These are phyloP conservation scores for Tetrapyrgos nigripes DNA, from an alignment of 1,284 basidiomycete genomes.

Conservation along the genomic window DNA sequence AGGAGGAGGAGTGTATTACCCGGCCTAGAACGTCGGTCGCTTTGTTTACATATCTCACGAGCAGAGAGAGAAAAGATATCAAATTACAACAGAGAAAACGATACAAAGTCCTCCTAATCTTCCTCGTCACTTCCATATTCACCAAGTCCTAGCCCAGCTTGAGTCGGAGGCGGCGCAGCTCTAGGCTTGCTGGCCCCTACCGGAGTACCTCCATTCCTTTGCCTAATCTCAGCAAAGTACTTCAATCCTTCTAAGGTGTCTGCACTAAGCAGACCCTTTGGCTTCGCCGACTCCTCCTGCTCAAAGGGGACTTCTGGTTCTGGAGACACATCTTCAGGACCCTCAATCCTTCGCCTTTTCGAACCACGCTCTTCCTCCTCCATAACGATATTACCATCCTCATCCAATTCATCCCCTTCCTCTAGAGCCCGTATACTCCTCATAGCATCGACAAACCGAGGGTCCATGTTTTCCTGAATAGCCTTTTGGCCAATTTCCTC, in stretches of 20 bases:
- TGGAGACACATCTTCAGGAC: constrained; percentile 26
- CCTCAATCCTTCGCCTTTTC: constrained; percentile 48
- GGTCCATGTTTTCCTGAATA: constrained; percentile 84
- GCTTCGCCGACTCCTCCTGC: constrained; percentile 33
- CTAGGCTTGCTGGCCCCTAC: constrained; percentile 24
- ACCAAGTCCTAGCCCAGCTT: constrained; percentile 59
- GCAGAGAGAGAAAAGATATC: too few species aligned
- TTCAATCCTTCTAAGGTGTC: constrained; percentile 87
- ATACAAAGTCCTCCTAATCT: constrained; percentile 37
- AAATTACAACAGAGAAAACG: neutral
- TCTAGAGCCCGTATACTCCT: constrained; percentile 83
- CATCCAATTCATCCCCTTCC: constrained; percentile 71
- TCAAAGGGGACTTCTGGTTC: neutral
- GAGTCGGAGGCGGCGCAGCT: constrained; percentile 39
- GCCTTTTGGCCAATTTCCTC: constrained; percentile 85
- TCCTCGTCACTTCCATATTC: constrained; percentile 85
- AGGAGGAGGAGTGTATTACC: too few species aligned
- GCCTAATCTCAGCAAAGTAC: constrained; percentile 84
- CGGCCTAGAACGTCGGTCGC: too few species aligned
- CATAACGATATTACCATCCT: constrained; percentile 44
- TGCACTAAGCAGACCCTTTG: constrained; percentile 69
- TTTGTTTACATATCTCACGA: too few species aligned
- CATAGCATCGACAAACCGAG: constrained; percentile 87
- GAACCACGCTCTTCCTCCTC: constrained; percentile 44
- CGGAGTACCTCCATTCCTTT: constrained; percentile 52